Evolutionary conservation across 805 yeast genomes (phyloP).

Genomic region (Saturnispora hagleri): DNA sequence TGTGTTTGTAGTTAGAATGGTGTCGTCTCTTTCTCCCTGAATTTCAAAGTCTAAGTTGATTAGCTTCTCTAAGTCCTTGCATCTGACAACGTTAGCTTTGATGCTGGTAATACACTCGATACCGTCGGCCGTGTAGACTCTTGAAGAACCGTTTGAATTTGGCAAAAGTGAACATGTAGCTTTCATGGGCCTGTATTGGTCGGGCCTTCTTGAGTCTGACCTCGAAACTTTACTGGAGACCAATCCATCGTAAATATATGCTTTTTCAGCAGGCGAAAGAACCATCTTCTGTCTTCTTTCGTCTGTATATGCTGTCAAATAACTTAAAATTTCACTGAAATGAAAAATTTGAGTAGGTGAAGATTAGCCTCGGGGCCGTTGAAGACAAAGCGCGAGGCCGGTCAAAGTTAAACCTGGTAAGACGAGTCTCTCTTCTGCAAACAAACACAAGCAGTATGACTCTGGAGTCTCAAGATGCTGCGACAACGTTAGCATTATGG

Average conservation of each 20-base stretch:
- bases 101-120: conserved; percentile 89
- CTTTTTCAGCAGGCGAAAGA: conserved; percentile 66
- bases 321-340: background rate
- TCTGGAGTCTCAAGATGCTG: conserved; percentile 3
- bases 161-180: conserved; percentile 76
- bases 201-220: conserved; percentile 72
- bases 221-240: conserved; percentile 48
- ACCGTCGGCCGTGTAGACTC: conserved; percentile 81
- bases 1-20: conserved; percentile 55
- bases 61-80: conserved; percentile 35
- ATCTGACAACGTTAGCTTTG: conserved; percentile 66
- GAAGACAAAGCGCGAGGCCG: background rate
- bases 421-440: background rate
- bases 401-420: background rate
- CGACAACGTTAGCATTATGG: conserved; percentile 53
- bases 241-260: conserved; percentile 70
- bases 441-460: conserved; percentile 1
- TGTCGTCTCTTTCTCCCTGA: conserved; percentile 74
- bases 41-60: conserved; percentile 73
- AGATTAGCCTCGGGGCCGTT: background rate
- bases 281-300: conserved; percentile 34
- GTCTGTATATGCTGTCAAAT: background rate
- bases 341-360: background rate
- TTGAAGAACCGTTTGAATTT: conserved; percentile 84
- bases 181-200: conserved; percentile 81